Evolutionary conservation across 139 green algal species (phyloP).

Genomic region (Eudorina sp.): DNA sequence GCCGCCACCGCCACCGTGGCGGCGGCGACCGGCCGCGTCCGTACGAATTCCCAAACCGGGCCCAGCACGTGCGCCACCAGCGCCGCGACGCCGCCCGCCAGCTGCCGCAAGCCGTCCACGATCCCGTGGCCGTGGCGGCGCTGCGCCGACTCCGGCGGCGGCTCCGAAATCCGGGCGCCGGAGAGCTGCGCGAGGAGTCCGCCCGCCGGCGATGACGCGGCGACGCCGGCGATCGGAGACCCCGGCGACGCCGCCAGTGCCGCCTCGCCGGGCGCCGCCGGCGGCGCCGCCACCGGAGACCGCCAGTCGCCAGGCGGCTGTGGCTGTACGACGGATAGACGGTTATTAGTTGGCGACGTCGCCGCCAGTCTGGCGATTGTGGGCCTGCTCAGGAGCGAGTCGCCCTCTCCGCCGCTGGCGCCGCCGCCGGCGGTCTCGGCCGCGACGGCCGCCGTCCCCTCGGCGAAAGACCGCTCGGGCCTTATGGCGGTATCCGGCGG

Average conservation of each 20-base stretch:
- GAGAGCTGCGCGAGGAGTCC: background rate
- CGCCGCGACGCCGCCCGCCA: background rate
- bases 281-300: background rate
- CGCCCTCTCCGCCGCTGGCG: background rate
- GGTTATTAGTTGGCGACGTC: background rate
- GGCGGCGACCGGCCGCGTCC: background rate
- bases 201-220: background rate
- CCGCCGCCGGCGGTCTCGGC: background rate
- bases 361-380: background rate
- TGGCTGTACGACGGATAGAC: background rate
- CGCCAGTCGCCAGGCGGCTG: background rate
- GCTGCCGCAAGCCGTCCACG: background rate
- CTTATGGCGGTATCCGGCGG: background rate
- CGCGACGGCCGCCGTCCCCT: background rate
- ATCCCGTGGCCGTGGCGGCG: background rate
- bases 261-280: background rate
- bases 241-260: background rate
- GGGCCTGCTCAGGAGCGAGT: background rate
- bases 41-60: background rate
- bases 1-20: background rate
- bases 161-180: background rate
- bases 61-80: background rate
- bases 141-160: background rate
- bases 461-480: background rate
- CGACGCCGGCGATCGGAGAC: conserved; percentile 1